Percentiles rank a stretch among this genome's conserved stretches.
These are phyloP conservation scores for grape (Vitis vinifera) DNA, from an alignment of 164 flowering plant species.

Conservation along the genomic window ASM3070453v1 NC_081812.1:13319501-13320000, in stretches of 20 bases:
- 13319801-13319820: slow-evolving; percentile 45
- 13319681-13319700: not conserved
- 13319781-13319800: slow-evolving; percentile 40
- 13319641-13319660: no score
- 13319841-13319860: not conserved
- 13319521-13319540: slow-evolving; percentile 27
- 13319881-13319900: not conserved
- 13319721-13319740: slow-evolving; percentile 33
- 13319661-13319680: no score
- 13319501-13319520: slow-evolving; percentile 53
- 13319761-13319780: slow-evolving; percentile 38
- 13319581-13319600: not conserved
- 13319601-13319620: no score
- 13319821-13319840: not conserved
- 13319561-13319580: slow-evolving; percentile 24
- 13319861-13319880: not conserved
- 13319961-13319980: slow-evolving; percentile 47
- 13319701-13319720: slow-evolving; percentile 2
- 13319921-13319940: slow-evolving; percentile 34
- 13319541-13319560: slow-evolving; percentile 27
- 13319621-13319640: no score
- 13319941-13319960: slow-evolving; percentile 29
- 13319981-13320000: not conserved
- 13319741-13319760: slow-evolving; percentile 31
- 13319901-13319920: slow-evolving; percentile 60